Evolutionary conservation across 2,329 filamentous ascomycete genomes (phyloP), one percentile per base, ranked within the genome.

Genomic region (Cryphonectria carpinicola): DNA sequence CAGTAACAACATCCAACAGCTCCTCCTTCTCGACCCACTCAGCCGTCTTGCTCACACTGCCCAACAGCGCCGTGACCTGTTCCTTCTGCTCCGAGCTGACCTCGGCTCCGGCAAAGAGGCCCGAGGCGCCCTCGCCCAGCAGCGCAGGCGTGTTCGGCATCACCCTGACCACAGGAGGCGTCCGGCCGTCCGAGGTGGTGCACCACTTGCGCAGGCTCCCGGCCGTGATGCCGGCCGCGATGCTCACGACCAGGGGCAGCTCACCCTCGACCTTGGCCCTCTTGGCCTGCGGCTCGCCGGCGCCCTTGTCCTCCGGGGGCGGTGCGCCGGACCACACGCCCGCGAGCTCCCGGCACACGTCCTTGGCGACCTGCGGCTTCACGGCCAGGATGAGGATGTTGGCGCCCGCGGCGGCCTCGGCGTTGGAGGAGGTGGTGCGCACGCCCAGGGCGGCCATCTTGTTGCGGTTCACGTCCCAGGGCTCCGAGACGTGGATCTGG

Each of bases 131-230:
- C 78, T 86, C 84, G 35, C 84, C 83, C 13, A 86, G 81, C 43
- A 86, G 76, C 8, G 84, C 84, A 2, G 84, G 84, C 6, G 84
- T 86, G 77, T 86, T 86, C 68, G 84, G 84, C 84, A 86, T 86
- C 70, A 86, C 84, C 28, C 84, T 81, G n/a, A 86, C 82, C 22
- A 85, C 79, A 62, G 82, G 83, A 0, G 84, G 82, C 1, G 79
- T 75, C 32, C 77, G 77, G 4, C 80, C 82, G 46, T 78, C 80
- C 1, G 77, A 71, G 0, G 80, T 78, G 69, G 76, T 81, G 70
- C 82, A 76, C 84, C 84, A 86, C 56, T 77, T 75, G 56, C 78
- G 77, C 74, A 86, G 76, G 75, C 82, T 85, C 46, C 75, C 76
- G 39, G 85, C 77, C 11, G 83, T 85, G 75, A 86, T 84, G 67